Percentiles rank a stretch among this genome's conserved stretches.
These are phyloP conservation scores for Simplicillium sp. DNA, from an alignment of 2,329 filamentous ascomycete species.

Conservation along the genomic window DNA sequence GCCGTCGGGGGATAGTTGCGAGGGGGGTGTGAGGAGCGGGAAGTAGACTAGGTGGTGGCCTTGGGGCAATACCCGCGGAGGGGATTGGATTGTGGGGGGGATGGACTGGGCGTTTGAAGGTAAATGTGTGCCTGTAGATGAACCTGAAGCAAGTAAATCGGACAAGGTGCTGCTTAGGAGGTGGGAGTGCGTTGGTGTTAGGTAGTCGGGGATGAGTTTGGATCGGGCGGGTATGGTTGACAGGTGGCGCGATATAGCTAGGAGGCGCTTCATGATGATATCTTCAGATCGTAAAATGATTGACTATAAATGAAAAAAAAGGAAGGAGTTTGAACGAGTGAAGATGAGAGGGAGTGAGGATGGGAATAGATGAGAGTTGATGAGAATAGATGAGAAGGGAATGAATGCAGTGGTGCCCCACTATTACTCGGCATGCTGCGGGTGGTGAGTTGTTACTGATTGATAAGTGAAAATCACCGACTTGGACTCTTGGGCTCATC, in stretches of 20 bases:
- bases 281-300: too few species aligned
- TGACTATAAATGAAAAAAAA: too few species aligned
- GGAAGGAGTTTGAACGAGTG: too few species aligned
- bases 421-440: too few species aligned
- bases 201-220: conserved; percentile 31
- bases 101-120: conserved; percentile 6
- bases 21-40: conserved; percentile 55
- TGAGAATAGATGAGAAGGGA: too few species aligned
- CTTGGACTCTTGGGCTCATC: too few species aligned
- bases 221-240: conserved; percentile 8
- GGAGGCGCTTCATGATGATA: too few species aligned
- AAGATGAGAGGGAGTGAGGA: too few species aligned
- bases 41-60: conserved; percentile 86
- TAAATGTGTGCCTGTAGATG: conserved; percentile 10
- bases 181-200: conserved; percentile 51
- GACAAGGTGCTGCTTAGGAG: conserved; percentile 55
- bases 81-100: conserved; percentile 10
- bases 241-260: neutral
- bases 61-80: conserved; percentile 38
- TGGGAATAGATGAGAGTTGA: too few species aligned
- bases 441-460: too few species aligned
- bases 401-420: too few species aligned
- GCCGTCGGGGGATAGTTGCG: conserved; percentile 65
- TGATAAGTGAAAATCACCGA: too few species aligned
- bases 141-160: conserved; percentile 37